These are phyloP conservation scores for Trichoderma gamsii DNA, from an alignment of 495 filamentous ascomycete species.

Conservation along the genomic window DNA sequence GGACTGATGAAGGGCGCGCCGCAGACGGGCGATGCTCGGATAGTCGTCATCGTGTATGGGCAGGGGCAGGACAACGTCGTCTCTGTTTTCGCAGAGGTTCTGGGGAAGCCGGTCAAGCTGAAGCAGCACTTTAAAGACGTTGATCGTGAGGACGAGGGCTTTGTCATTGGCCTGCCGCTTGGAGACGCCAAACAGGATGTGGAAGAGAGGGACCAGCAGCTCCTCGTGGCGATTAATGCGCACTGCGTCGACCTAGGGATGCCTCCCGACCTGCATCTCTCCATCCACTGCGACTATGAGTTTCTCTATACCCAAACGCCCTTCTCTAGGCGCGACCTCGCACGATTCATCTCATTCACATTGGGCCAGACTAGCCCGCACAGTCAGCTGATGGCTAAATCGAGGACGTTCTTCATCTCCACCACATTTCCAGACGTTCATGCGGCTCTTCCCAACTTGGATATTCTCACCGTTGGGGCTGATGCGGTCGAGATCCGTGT, in stretches of 20 bases:
- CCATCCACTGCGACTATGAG: slow-evolving; percentile 67
- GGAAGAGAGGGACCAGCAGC: slow-evolving; percentile 41
- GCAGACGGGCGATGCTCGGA: slow-evolving; percentile 43
- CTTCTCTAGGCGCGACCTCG: slow-evolving; percentile 67
- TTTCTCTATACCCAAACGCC: slow-evolving; percentile 69
- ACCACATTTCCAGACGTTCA: slow-evolving; percentile 82
- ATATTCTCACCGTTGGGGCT: slow-evolving; percentile 76
- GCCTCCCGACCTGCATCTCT: slow-evolving; percentile 56
- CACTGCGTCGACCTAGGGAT: slow-evolving; percentile 67
- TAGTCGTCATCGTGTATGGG: slow-evolving; percentile 56
- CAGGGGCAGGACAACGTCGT: slow-evolving; percentile 59
- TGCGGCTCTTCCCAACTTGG: slow-evolving; percentile 74
- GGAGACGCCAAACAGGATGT: slow-evolving; percentile 49
- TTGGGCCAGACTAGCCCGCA: slow-evolving; percentile 70
- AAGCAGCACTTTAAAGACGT: slow-evolving; percentile 48
- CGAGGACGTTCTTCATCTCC: slow-evolving; percentile 73
- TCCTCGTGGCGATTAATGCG: slow-evolving; percentile 60
- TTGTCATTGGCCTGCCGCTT: slow-evolving; percentile 53
- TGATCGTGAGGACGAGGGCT: slow-evolving; percentile 41
- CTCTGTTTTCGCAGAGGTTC: slow-evolving; percentile 58
- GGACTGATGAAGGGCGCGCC: slow-evolving; percentile 31
- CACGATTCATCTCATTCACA: slow-evolving; percentile 69
- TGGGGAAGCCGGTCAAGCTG: slow-evolving; percentile 59
- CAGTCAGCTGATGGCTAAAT: slow-evolving; percentile 66
- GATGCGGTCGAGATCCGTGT: slow-evolving; percentile 80